A percentile compares a stretch with the other conserved stretches of the same genome.
Evolutionary conservation across 2,329 filamentous ascomycete species (phyloP).

Genomic region (Dactylellina parvicollis): DNA sequence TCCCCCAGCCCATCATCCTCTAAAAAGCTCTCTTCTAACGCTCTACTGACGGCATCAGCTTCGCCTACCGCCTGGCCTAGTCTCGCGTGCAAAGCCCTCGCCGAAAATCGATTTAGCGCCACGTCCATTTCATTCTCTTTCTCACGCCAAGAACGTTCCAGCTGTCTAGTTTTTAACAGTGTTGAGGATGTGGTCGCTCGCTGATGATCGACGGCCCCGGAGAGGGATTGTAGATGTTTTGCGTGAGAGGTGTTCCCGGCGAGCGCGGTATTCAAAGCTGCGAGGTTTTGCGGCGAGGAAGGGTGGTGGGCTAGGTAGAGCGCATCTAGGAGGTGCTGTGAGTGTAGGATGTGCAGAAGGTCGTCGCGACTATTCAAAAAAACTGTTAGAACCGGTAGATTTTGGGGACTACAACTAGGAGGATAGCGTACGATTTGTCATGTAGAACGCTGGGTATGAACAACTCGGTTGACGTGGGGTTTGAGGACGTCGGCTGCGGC

Average conservation of each 20-base stretch:
- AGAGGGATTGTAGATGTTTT: constrained; percentile 66
- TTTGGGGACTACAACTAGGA: constrained; percentile 59
- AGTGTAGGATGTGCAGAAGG: constrained; percentile 74
- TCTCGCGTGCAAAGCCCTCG: constrained; percentile 84
- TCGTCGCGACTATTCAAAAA: constrained; percentile 74
- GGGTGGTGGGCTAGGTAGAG: constrained; percentile 79
- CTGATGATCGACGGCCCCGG: constrained; percentile 66
- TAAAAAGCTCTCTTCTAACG: constrained; percentile 91
- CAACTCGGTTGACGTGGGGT: constrained; percentile 33
- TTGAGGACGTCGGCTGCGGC: constrained; percentile 60
- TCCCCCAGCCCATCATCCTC: constrained; percentile 66
- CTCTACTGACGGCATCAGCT: constrained; percentile 80
- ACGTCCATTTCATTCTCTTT: constrained; percentile 90
- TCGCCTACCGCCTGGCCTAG: constrained; percentile 80
- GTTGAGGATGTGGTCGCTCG: constrained; percentile 80
- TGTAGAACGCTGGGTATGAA: constrained; percentile 66
- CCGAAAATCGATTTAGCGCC: constrained; percentile 83
- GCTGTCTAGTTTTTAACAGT: constrained; percentile 80
- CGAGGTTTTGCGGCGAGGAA: constrained; percentile 72
- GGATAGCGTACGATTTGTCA: constrained; percentile 77
- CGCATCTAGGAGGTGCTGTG: constrained; percentile 75
- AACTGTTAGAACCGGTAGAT: constrained; percentile 50
- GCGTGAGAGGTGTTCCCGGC: constrained; percentile 77
- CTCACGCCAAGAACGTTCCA: constrained; percentile 90
- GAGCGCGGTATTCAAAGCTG: constrained; percentile 72